Base-by-base conservation (phyloP, 2,329 filamentous ascomycete genomes). In the Neofusicoccum laricinum region DNA sequence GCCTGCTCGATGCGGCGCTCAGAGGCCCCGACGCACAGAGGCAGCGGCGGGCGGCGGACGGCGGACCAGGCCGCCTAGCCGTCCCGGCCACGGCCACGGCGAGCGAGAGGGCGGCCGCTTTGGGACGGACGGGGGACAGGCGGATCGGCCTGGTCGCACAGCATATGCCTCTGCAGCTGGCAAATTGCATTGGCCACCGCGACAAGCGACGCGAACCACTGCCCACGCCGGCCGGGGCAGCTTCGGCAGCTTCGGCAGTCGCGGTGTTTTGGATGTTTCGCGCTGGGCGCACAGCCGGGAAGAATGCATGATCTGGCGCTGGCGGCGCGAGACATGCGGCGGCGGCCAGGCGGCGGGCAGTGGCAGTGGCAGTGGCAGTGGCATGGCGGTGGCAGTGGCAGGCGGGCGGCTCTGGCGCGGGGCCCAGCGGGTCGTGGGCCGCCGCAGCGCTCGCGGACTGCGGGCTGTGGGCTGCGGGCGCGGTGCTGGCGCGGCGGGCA, bases 301-400 rank as follows among this genome's bases (percentile, higher is more conserved):
- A 46, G 62, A 64, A 64, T 64, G 62, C 62, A 64, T 64, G 62
- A 64, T 64, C 62, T 64, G 62, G 49, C 41, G 49, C 30, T 45
- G 46, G 4, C 48, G 2, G 34, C 48, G 36, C 48, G 38, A 53
- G 40, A 53, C 38, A 51, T 38, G 59, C 49, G 61, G 30, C 59
- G 45, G 43, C 36, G n/a, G 32, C 32, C 32, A 38, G 4, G 30
- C n/a, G 43, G 25, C 32, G 4, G n/a, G 25, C 15, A 21, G 58
- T 17, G 17, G 17, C 14, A 30, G n/a, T 19, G 4, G 57, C 41
- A 48, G 21, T 6, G 38, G 32, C 10, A 17, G 45, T 7, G 34
- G 14, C 58, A 17, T n/a, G n/a, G n/a, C n/a, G n/a, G n/a, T n/a
- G n/a, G 36, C 21, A 30, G 43, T 43, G 25, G 25, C 25, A 6